Percentiles rank a stretch among this genome's conserved stretches.
Conservation (phyloP, 2,329 filamentous ascomycete genomes). For the Alternaria dauci region DNA sequence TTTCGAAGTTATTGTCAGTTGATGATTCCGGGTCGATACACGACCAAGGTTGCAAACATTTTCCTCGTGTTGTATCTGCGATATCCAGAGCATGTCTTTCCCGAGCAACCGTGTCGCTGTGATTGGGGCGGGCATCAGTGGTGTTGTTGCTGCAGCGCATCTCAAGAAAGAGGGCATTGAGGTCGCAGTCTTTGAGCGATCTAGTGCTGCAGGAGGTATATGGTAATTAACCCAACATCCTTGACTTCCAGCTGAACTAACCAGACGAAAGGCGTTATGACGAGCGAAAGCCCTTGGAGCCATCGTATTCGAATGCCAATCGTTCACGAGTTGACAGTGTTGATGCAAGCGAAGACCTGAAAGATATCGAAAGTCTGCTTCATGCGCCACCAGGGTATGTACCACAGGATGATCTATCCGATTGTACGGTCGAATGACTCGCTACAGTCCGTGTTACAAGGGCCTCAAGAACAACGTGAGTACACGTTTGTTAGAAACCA, state of each 20-base stretch:
- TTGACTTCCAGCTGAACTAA: not conserved
- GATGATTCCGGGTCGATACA: not conserved
- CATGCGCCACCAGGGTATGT: slow-evolving; percentile 62
- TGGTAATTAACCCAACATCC: slow-evolving; percentile 53
- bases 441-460: slow-evolving; percentile 59
- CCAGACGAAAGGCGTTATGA: slow-evolving; percentile 56
- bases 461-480: slow-evolving; percentile 64
- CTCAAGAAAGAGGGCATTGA: slow-evolving; percentile 50
- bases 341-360: slow-evolving; percentile 19
- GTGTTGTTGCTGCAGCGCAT: slow-evolving; percentile 48
- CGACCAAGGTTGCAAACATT: not conserved
- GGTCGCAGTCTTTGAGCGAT: slow-evolving; percentile 65
- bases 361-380: slow-evolving; percentile 30
- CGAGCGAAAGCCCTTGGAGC: slow-evolving; percentile 58
- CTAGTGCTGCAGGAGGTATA: slow-evolving; percentile 61
- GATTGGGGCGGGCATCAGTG: slow-evolving; percentile 50
- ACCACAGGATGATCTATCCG: fast-evolving
- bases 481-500: slow-evolving; percentile 60
- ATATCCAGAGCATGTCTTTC: slow-evolving; percentile 23
- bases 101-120: slow-evolving; percentile 40
- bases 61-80: not conserved
- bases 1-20: not conserved
- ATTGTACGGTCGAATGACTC: slow-evolving; percentile 13
- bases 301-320: slow-evolving; percentile 54
- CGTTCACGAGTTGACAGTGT: slow-evolving; percentile 30